Conservation (phyloP, 371 early-diverging fungal species). For the Haplosporangium sp. region DNA sequence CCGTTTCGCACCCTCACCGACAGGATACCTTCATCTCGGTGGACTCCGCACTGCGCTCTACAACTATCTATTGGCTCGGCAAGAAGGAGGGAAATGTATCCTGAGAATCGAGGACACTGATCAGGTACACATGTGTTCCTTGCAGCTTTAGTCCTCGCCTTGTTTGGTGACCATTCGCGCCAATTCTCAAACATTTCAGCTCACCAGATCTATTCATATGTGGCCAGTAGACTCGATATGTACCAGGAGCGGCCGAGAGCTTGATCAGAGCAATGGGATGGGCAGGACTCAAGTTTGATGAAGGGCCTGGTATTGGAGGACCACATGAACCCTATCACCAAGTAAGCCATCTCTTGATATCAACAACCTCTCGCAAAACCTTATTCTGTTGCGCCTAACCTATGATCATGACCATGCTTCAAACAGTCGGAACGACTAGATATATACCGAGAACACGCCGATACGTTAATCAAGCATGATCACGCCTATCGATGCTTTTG, state of each 20-base stretch:
- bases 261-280: conserved; percentile 76
- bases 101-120: conserved; percentile 97
- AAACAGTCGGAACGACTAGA: conserved; percentile 79
- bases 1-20: conserved; percentile 96
- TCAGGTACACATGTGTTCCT: conserved; percentile 59
- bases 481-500: conserved; percentile 96
- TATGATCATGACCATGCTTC: background rate
- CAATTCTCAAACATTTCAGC: background rate
- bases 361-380: too few relatives aligned
- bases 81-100: conserved; percentile 81
- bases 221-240: conserved; percentile 71
- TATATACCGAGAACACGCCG: conserved; percentile 75
- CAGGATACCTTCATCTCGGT: conserved; percentile 93
- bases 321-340: conserved; percentile 78
- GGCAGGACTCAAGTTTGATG: conserved; percentile 85
- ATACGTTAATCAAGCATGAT: conserved; percentile 75
- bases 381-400: background rate
- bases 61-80: conserved; percentile 87
- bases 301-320: conserved; percentile 77
- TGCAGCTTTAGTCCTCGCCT: background rate
- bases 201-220: background rate
- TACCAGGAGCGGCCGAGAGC: conserved; percentile 81
- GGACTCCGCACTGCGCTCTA: conserved; percentile 94
- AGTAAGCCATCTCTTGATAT: conserved; percentile 46
- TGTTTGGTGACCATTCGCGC: too few relatives aligned